These are phyloP conservation scores for Casuarina cunninghamiana DNA, from an alignment of 306 rosid genomes.

Conservation along the genomic window DNA sequence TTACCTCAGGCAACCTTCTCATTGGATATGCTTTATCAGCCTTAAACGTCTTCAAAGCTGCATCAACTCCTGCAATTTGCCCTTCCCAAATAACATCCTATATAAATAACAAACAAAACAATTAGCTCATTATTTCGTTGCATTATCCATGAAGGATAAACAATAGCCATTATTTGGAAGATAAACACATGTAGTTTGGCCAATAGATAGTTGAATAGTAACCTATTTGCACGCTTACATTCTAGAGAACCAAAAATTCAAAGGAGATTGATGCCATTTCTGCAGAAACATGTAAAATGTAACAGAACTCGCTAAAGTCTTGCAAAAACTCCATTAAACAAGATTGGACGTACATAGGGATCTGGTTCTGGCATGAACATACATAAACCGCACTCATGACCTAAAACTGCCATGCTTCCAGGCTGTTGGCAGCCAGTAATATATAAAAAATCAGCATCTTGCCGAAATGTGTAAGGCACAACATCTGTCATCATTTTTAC, in stretches of 20 bases:
- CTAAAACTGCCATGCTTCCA: slow-evolving; percentile 84
- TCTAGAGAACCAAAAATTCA: neutral
- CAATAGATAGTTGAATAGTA: neutral
- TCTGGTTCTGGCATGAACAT: slow-evolving; percentile 95
- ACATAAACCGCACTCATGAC: slow-evolving; percentile 81
- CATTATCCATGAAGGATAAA: neutral
- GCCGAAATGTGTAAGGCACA: slow-evolving; percentile 90
- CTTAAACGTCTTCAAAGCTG: slow-evolving; percentile 74
- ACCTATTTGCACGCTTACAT: neutral
- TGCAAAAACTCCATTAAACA: slow-evolving; percentile 24
- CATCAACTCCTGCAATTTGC: slow-evolving; percentile 71
- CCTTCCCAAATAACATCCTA: slow-evolving; percentile 98
- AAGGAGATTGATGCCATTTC: neutral
- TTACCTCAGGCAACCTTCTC: slow-evolving; percentile 69
- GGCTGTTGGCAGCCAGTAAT: slow-evolving; percentile 97
- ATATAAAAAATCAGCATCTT: slow-evolving; percentile 81
- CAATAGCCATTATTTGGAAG: slow-evolving; percentile 1
- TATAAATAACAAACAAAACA: slow-evolving; percentile 14
- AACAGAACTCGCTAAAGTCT: slow-evolving; percentile 14
- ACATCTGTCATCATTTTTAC: slow-evolving; percentile 97
- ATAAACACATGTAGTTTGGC: neutral
- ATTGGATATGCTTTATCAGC: slow-evolving; percentile 83
- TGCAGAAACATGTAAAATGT: slow-evolving; percentile 7
- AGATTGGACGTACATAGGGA: slow-evolving; percentile 58
- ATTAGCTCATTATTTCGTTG: neutral